A percentile compares a stretch with the other conserved stretches of the same genome.
Evolutionary conservation across 352 stramenopile species (phyloP).

Genomic region (Phytophthora brassicae): DNA sequence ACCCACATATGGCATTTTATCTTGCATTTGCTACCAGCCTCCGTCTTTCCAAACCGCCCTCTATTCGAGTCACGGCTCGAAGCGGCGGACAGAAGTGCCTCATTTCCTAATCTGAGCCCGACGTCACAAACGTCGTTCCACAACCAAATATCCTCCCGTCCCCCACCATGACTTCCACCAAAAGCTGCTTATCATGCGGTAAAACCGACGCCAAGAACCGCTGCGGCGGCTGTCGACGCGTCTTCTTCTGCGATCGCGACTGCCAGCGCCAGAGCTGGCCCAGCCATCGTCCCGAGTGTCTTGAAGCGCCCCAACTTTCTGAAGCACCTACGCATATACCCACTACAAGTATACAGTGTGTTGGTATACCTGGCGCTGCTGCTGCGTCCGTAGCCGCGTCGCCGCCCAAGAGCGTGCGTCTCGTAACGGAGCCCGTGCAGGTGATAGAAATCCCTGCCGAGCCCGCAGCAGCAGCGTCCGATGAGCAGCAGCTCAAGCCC

Average conservation of each 20-base stretch:
- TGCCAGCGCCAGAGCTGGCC: constrained; percentile 72
- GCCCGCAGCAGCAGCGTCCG: constrained; percentile 14
- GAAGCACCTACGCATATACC: constrained; percentile 17
- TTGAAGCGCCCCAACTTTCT: neutral
- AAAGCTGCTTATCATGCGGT: constrained; percentile 52
- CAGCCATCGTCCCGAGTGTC: constrained; percentile 52
- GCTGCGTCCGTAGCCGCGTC: constrained; percentile 16
- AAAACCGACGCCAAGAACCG: constrained; percentile 55
- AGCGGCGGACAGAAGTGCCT: constrained; percentile 13
- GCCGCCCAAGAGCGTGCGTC: constrained; percentile 44
- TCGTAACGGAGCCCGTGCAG: constrained; percentile 46
- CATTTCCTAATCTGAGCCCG: constrained; percentile 31
- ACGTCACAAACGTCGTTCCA: neutral
- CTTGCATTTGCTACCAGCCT: too few species aligned
- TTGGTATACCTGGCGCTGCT: constrained; percentile 30
- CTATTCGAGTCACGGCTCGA: constrained; percentile 16
- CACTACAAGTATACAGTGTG: constrained; percentile 18
- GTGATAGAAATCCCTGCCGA: constrained; percentile 39
- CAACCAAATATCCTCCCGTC: neutral
- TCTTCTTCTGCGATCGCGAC: constrained; percentile 79
- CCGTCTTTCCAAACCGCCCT: constrained; percentile 1
- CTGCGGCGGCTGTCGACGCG: constrained; percentile 66
- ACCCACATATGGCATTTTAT: too few species aligned
- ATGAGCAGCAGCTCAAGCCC: constrained; percentile 19
- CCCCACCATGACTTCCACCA: constrained; percentile 13